Conservation (phyloP, 192 early-diverging fungal genomes). For the Coemansia sp. region DNA sequence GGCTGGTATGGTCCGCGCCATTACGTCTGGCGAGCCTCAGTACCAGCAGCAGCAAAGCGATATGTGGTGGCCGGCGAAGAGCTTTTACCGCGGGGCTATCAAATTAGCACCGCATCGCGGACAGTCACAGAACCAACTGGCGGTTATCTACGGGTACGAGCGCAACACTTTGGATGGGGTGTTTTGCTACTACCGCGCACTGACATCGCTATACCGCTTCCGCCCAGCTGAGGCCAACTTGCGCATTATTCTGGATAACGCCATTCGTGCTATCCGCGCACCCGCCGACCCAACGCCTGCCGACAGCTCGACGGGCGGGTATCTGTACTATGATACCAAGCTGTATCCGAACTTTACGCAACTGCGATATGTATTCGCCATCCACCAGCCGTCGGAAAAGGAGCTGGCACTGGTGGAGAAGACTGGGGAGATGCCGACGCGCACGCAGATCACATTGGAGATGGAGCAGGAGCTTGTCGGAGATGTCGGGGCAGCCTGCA, state of each 20-base stretch:
- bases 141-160: constrained; percentile 47
- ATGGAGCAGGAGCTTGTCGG: constrained; percentile 17
- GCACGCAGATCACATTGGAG: constrained; percentile 4
- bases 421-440: not conserved
- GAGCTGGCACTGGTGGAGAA: not conserved
- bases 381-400: constrained; percentile 16
- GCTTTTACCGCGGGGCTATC: constrained; percentile 44
- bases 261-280: constrained; percentile 25
- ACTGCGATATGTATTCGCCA: constrained; percentile 45
- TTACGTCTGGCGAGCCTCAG: constrained; percentile 5
- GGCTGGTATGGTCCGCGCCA: not conserved
- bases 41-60: constrained; percentile 13
- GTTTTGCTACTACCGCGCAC: constrained; percentile 48
- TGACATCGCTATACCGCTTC: constrained; percentile 34
- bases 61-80: constrained; percentile 47
- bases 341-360: constrained; percentile 40
- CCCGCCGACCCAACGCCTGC: constrained; percentile 1
- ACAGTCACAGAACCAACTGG: constrained; percentile 53
- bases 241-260: constrained; percentile 37
- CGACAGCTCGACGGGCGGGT: constrained; percentile 11
- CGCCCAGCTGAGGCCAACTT: constrained; percentile 36
- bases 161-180: constrained; percentile 33
- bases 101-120: constrained; percentile 50
- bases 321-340: constrained; percentile 23
- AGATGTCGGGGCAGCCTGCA: constrained; percentile 16